phyloP scores from a whole-genome alignment of 2,329 filamentous ascomycete species.

The Aureobasidium lini region DNA sequence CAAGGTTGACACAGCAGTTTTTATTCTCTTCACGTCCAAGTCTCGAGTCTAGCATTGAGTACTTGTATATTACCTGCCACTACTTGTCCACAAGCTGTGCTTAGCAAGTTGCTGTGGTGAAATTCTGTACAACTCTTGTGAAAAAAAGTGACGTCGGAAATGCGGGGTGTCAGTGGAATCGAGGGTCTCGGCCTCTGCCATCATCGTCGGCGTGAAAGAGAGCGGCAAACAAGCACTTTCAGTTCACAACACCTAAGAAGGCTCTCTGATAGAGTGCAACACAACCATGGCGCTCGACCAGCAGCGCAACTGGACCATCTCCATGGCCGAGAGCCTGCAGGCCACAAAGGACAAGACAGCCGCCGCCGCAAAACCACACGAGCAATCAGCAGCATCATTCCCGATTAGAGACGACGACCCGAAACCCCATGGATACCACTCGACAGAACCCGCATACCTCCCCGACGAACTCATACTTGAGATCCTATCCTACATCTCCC shows the following conservation, averaged over 20 bases:
- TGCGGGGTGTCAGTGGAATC: not conserved
- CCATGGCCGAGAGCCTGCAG: conserved; percentile 30
- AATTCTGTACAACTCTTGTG: not conserved
- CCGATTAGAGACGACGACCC: conserved; percentile 6
- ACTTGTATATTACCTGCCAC: too few relatives aligned
- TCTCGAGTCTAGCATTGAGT: too few relatives aligned
- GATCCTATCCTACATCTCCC: conserved; percentile 40
- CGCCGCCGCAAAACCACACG: not conserved
- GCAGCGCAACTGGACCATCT: conserved; percentile 28
- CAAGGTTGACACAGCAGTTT: not conserved
- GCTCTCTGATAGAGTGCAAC: not conserved
- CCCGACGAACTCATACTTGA: conserved; percentile 49
- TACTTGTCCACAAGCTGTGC: too few relatives aligned
- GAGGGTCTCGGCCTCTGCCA: conserved; percentile 1
- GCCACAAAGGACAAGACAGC: conserved; percentile 14
- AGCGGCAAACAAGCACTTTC: conserved; percentile 6
- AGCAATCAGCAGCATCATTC: not conserved
- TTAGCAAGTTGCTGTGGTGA: not conserved
- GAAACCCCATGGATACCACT: not conserved
- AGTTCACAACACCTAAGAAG: not conserved
- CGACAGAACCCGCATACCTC: conserved; percentile 31
- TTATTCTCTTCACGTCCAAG: too few relatives aligned
- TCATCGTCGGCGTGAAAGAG: not conserved
- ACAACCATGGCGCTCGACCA: conserved; percentile 26
- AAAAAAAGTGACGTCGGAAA: conserved; percentile 3